Conservation (phyloP, 176 grass and related monocot genomes). For the Juncus effusus region DNA sequence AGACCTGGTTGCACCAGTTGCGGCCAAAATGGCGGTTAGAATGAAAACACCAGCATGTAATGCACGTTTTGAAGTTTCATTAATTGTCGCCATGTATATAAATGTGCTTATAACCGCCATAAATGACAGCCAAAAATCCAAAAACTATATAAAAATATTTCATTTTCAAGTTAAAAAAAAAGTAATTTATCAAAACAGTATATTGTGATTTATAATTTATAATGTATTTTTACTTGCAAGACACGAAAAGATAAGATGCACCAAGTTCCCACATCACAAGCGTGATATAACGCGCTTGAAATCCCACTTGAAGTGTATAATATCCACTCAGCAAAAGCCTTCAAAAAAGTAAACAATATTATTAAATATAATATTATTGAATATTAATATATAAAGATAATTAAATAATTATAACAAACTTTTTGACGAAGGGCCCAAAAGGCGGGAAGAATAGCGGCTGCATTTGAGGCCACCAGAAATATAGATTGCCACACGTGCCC, state of each 20-base stretch:
- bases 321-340: slow-evolving; percentile 97
- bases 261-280: slow-evolving; percentile 95
- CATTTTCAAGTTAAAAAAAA: neutral
- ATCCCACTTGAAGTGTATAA: slow-evolving; percentile 92
- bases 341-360: slow-evolving; percentile 19
- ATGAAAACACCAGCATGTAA: slow-evolving; percentile 86
- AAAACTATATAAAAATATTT: slow-evolving; percentile 49
- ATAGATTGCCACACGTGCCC: slow-evolving; percentile 92
- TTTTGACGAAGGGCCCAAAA: slow-evolving; percentile 82
- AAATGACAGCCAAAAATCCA: slow-evolving; percentile 98
- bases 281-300: slow-evolving; percentile 87
- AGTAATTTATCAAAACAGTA: slow-evolving; percentile 1
- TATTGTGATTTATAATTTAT: neutral
- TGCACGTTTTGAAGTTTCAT: slow-evolving; percentile 76
- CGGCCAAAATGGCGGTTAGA: slow-evolving; percentile 86
- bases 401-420: slow-evolving; percentile 41
- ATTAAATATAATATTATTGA: slow-evolving; percentile 23
- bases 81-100: slow-evolving; percentile 90
- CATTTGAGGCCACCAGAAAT: slow-evolving; percentile 93
- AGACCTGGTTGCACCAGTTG: slow-evolving; percentile 79
- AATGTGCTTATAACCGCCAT: slow-evolving; percentile 97
- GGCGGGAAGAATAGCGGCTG: slow-evolving; percentile 80
- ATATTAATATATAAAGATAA: neutral
- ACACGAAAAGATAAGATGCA: slow-evolving; percentile 86
- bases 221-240: slow-evolving; percentile 53